Percentiles rank a stretch among this genome's conserved stretches.
Evolutionary conservation across 306 rosid genomes (phyloP).

Genomic region (Begonia peltatifolia): DNA sequence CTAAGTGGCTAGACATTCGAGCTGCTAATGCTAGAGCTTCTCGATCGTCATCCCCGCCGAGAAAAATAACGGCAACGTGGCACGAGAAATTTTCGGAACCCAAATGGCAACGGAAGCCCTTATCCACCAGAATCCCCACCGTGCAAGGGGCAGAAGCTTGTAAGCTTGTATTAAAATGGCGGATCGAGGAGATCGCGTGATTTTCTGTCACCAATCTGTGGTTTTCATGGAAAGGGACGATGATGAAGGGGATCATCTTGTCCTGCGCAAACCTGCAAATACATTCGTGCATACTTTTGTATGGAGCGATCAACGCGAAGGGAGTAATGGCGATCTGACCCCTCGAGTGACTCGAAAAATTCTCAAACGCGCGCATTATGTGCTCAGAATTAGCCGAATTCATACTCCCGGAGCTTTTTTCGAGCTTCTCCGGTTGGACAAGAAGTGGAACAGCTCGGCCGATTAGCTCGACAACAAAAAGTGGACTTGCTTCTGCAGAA

Average conservation of each 20-base stretch:
- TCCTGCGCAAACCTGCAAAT: conserved; percentile 24
- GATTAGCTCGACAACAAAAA: conserved; percentile 26
- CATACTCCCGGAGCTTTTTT: conserved; percentile 21
- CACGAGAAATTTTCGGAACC: neutral
- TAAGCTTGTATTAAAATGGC: conserved; percentile 21
- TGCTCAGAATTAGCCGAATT: conserved; percentile 9
- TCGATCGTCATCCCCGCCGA: neutral
- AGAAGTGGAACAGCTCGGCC: conserved; percentile 47
- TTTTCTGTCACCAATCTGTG: neutral
- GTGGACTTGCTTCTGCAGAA: conserved; percentile 20
- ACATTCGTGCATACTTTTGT: conserved; percentile 35
- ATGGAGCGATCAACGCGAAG: conserved; percentile 33
- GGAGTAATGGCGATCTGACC: conserved; percentile 21
- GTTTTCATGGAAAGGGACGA: conserved; percentile 36
- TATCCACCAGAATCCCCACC: conserved; percentile 51
- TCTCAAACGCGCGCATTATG: conserved; percentile 40
- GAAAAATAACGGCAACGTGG: neutral
- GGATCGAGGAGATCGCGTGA: conserved; percentile 3
- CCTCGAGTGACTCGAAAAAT: conserved; percentile 24
- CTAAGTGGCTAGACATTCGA: neutral
- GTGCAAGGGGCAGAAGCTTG: conserved; percentile 28
- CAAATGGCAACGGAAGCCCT: neutral
- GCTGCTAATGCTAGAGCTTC: neutral
- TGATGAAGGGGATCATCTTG: conserved; percentile 20
- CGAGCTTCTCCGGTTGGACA: conserved; percentile 36